Evolutionary conservation across 2,329 filamentous ascomycete genomes (phyloP), one percentile per base, ranked within the genome.

Genomic region (Penicillium sclerotigenum): DNA sequence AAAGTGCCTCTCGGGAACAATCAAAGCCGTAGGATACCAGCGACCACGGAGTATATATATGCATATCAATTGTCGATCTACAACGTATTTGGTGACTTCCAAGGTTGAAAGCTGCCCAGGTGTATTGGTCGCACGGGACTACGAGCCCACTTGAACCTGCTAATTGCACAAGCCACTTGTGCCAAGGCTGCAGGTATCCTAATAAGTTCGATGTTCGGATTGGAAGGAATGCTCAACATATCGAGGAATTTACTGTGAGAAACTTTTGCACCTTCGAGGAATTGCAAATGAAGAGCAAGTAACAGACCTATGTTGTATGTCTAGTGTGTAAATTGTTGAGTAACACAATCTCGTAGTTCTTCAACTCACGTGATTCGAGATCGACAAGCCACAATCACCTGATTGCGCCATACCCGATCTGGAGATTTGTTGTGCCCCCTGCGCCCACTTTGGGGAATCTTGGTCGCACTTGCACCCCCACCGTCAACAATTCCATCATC

Each of bases 391-490:
- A 56, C 54, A 54, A 59, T 65, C 61, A 68, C 65, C 60, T 68
- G 65, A 67, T 56, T 13, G 57, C 45, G 49, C 63, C 29, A 64
- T 68, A 49, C 72, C 70, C n/a, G 45, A 71, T 73, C 52, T 60
- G 69, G 73, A 75, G 70, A 74, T 74, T 74, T 75, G 72, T 75
- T 74, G 71, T 69, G 54, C 54, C 59, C 59, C 53, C 57, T 63
- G 58, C 53, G 45, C 33, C 54, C 56, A 57, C 56, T 60, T 59
- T 53, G 50, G 58, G 55, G 59, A 62, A 64, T 63, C 59, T 59
- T 55, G 50, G 62, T 60, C 60, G 59, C 55, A 60, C 60, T 60
- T 66, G 57, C 59, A 53, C 47, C 60, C 61, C 61, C 61, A 65
- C 61, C 57, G 65, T 65, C 61, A 67, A 60, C 61, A 65, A 58